Conservation (phyloP, 208 protist species). For the Crithidia acanthocephali region DNA sequence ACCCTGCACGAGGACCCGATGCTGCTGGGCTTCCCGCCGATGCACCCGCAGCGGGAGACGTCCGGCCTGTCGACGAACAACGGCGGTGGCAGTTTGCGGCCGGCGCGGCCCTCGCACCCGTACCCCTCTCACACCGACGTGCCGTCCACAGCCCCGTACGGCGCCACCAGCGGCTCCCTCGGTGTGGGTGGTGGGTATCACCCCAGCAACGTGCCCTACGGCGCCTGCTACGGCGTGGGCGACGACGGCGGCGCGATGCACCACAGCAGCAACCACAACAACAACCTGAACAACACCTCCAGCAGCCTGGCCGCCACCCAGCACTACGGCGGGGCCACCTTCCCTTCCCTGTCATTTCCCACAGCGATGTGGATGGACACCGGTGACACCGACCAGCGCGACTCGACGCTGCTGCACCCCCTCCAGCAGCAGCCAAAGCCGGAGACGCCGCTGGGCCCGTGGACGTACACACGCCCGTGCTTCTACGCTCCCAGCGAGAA, state of each 20-base stretch:
- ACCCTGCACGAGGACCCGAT: slow-evolving; percentile 16
- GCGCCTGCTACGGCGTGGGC: neutral
- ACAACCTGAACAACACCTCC: slow-evolving; percentile 5
- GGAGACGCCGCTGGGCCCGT: slow-evolving; percentile 5
- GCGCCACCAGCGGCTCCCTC: neutral
- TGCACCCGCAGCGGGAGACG: slow-evolving; percentile 3
- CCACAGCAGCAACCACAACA: neutral
- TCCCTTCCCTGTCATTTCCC: slow-evolving; percentile 5
- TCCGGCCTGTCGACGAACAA: slow-evolving; percentile 4
- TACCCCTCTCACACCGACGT: slow-evolving; percentile 6
- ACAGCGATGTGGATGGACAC: slow-evolving; percentile 13
- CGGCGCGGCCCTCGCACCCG: neutral
- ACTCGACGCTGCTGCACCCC: slow-evolving; percentile 9
- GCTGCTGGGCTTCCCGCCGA: slow-evolving; percentile 3
- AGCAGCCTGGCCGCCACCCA: neutral
- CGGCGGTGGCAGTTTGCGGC: slow-evolving; percentile 7
- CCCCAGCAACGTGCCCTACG: slow-evolving; percentile 2
- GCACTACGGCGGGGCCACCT: neutral
- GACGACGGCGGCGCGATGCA: too few relatives aligned
- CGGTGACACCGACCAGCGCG: slow-evolving; percentile 2
- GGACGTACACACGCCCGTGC: slow-evolving; percentile 9
- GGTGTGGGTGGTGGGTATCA: neutral
- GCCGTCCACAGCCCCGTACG: neutral
- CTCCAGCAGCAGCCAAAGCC: slow-evolving; percentile 6
- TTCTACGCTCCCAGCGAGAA: slow-evolving; percentile 28